A percentile compares a stretch with the other conserved stretches of the same genome.
Evolutionary conservation across 2,329 filamentous ascomycete genomes (phyloP).

Genomic region (Aureobasidium sp.): DNA sequence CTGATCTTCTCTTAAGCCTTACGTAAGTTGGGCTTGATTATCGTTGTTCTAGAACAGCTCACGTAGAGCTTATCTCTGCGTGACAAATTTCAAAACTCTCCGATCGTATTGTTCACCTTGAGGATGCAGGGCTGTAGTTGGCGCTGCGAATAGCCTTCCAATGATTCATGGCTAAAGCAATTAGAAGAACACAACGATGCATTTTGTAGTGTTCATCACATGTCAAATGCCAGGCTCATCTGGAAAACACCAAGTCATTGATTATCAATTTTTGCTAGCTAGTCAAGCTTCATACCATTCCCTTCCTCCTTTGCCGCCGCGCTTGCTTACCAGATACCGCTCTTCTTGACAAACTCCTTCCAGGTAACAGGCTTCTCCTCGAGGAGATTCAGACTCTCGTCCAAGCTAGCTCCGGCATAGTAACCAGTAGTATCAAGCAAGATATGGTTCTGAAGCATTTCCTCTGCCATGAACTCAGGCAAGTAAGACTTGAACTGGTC

Average conservation of each 20-base stretch:
- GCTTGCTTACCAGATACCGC: background rate
- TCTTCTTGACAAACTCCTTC: constrained; percentile 4
- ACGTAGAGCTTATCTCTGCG: background rate
- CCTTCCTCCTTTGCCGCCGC: background rate
- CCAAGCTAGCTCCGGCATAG: constrained; percentile 14
- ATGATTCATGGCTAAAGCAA: background rate
- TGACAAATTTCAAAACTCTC: background rate
- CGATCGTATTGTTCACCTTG: background rate
- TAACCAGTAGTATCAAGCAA: constrained; percentile 21
- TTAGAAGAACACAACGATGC: no score
- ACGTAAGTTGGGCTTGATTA: background rate
- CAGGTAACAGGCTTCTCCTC: background rate
- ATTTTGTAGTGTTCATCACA: background rate
- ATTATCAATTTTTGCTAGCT: background rate
- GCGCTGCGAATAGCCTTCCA: no score
- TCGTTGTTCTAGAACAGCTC: background rate
- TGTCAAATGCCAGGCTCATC: background rate
- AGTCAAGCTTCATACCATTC: background rate
- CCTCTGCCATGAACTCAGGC: constrained; percentile 18
- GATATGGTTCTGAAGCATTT: constrained; percentile 23
- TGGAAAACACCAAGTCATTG: background rate
- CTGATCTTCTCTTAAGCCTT: background rate
- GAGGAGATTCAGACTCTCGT: background rate
- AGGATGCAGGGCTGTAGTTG: background rate
- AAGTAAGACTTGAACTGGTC: constrained; percentile 20